Evolutionary conservation across 495 filamentous ascomycete genomes (phyloP).

Genomic region (Talaromyces proteolyticus): DNA sequence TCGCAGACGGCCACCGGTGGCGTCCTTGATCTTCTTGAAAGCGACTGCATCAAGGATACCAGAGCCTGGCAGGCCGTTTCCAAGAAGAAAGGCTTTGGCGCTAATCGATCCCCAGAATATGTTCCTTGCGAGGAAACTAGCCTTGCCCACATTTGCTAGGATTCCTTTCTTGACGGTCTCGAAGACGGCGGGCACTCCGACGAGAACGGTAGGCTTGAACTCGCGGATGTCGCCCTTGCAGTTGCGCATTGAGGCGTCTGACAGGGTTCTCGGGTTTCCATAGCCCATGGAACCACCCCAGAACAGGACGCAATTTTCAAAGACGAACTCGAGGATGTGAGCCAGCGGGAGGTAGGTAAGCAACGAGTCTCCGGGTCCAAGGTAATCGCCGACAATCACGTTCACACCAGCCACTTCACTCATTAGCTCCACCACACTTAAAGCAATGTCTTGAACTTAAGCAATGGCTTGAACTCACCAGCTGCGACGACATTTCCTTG

Average conservation of each 20-base stretch:
- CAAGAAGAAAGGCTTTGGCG: slow-evolving; percentile 75
- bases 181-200: slow-evolving; percentile 96
- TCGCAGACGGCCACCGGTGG: slow-evolving; percentile 75
- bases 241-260: slow-evolving; percentile 83
- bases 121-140: slow-evolving; percentile 64
- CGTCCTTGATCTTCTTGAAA: slow-evolving; percentile 89
- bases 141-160: slow-evolving; percentile 73
- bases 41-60: slow-evolving; percentile 67
- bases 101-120: slow-evolving; percentile 91
- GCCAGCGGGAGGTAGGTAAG: slow-evolving; percentile 91
- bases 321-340: slow-evolving; percentile 96
- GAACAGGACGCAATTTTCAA: slow-evolving; percentile 86
- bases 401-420: slow-evolving; percentile 78
- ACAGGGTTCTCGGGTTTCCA: slow-evolving; percentile 88
- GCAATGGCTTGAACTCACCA: slow-evolving; percentile 44
- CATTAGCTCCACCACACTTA: background rate
- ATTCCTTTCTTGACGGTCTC: slow-evolving; percentile 98
- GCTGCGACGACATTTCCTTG: slow-evolving; percentile 87
- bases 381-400: slow-evolving; percentile 75
- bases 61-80: slow-evolving; percentile 67
- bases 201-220: slow-evolving; percentile 83
- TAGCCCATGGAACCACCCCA: slow-evolving; percentile 99
- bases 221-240: slow-evolving; percentile 95
- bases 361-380: slow-evolving; percentile 80
- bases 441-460: background rate